These are phyloP conservation scores for Tephrocybe sp. DNA, from an alignment of 768 basidiomycete species.

Conservation along the genomic window DNA sequence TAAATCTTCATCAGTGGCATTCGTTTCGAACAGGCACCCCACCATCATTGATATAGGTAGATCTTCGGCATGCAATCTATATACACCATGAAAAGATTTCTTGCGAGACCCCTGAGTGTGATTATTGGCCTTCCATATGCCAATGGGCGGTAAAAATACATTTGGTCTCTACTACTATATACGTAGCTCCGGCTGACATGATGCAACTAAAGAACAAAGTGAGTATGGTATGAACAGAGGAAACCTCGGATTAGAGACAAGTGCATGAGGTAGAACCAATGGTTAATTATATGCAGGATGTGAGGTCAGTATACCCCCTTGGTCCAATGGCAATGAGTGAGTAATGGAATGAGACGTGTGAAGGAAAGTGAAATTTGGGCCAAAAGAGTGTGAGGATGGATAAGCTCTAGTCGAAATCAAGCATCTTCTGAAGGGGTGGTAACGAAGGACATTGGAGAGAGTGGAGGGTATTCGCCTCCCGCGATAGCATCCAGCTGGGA, in stretches of 20 bases:
- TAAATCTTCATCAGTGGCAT: slow-evolving; percentile 63
- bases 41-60: slow-evolving; percentile 58
- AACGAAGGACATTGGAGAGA: slow-evolving; percentile 72
- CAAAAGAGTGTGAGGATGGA: slow-evolving; percentile 23
- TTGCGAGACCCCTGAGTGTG: background rate
- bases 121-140: slow-evolving; percentile 27
- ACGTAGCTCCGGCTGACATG: slow-evolving; percentile 46
- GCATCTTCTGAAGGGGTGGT: slow-evolving; percentile 46
- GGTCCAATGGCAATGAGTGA: slow-evolving; percentile 36
- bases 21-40: slow-evolving; percentile 83
- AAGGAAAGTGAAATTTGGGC: slow-evolving; percentile 20
- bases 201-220: slow-evolving; percentile 43
- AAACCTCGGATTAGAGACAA: slow-evolving; percentile 28
- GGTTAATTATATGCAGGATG: slow-evolving; percentile 38
- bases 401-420: slow-evolving; percentile 28
- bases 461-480: slow-evolving; percentile 70
- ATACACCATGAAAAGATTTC: background rate
- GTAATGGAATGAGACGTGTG: slow-evolving; percentile 26
- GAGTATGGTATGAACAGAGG: slow-evolving; percentile 36
- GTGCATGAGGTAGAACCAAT: slow-evolving; percentile 30
- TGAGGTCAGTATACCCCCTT: slow-evolving; percentile 43
- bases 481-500: slow-evolving; percentile 83
- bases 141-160: slow-evolving; percentile 54
- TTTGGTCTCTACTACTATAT: slow-evolving; percentile 50
- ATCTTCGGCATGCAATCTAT: background rate